These are phyloP conservation scores for Linum tenue DNA, from an alignment of 345 rosid genomes.

Conservation along the genomic window DNA sequence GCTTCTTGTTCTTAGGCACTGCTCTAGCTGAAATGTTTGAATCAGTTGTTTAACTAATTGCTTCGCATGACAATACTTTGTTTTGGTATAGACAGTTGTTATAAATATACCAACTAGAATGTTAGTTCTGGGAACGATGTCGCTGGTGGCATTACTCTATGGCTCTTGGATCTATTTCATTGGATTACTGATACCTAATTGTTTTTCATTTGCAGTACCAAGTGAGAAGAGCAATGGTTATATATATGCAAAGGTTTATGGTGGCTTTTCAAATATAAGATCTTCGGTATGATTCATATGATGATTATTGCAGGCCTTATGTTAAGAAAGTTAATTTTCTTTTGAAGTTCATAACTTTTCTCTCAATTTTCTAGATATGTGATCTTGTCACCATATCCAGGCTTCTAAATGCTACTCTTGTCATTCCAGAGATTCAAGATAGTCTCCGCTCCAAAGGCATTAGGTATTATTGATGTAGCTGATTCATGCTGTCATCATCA, in stretches of 20 bases:
- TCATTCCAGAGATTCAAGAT: conserved; percentile 97
- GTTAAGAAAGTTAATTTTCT: not conserved
- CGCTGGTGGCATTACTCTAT: not conserved
- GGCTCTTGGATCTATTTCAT: not conserved
- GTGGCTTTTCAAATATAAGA: conserved; percentile 88
- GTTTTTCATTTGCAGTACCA: conserved; percentile 39
- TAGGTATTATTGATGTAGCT: conserved; percentile 39
- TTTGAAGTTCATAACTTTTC: conserved; percentile 21
- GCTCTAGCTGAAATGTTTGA: not conserved
- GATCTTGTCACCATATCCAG: conserved; percentile 99
- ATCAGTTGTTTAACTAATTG: not conserved
- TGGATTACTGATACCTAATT: not conserved
- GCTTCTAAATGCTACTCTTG: conserved; percentile 99
- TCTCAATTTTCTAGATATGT: conserved; percentile 88
- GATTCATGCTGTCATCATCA: not conserved
- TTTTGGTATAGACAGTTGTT: not conserved
- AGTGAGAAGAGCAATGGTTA: conserved; percentile 47
- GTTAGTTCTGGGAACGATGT: not conserved
- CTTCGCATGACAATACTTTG: not conserved
- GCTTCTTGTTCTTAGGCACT: not conserved
- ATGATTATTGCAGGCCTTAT: not conserved
- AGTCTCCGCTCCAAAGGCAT: conserved; percentile 81
- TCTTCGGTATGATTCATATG: conserved; percentile 56
- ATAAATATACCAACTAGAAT: not conserved
- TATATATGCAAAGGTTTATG: conserved; percentile 86